Evolutionary conservation across 2,329 filamentous ascomycete genomes (phyloP).

Genomic region (Xylaria sp.): DNA sequence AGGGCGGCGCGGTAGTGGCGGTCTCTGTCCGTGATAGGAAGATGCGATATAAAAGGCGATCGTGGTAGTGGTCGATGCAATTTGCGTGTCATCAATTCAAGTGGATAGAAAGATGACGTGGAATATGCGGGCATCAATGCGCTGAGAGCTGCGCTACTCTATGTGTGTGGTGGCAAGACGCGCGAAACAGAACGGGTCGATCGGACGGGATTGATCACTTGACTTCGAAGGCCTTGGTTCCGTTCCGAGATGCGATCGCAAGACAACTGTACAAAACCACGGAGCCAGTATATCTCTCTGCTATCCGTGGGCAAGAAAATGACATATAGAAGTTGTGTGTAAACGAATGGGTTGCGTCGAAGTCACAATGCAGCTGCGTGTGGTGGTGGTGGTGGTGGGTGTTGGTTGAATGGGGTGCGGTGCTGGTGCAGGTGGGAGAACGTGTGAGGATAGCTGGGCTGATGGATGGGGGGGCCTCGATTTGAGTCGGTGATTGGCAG

Average conservation of each 20-base stretch:
- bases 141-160: slow-evolving; percentile 10
- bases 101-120: slow-evolving; percentile 34
- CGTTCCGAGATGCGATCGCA: background rate
- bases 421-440: slow-evolving; percentile 15
- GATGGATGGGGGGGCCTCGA: slow-evolving; percentile 13
- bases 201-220: slow-evolving; percentile 13
- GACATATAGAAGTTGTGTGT: slow-evolving; percentile 11
- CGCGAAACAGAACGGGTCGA: slow-evolving; percentile 26
- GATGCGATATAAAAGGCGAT: slow-evolving; percentile 17
- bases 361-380: slow-evolving; percentile 30
- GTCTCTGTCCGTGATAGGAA: slow-evolving; percentile 1
- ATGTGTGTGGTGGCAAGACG: slow-evolving; percentile 12
- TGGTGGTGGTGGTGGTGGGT: background rate
- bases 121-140: slow-evolving; percentile 34
- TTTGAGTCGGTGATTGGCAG: slow-evolving; percentile 28
- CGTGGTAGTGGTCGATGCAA: slow-evolving; percentile 27
- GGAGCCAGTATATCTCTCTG: slow-evolving; percentile 1
- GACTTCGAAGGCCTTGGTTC: background rate
- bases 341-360: slow-evolving; percentile 28
- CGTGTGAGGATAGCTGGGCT: slow-evolving; percentile 13
- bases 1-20: slow-evolving; percentile 12
- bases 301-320: background rate
- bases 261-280: background rate
- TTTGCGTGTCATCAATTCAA: slow-evolving; percentile 35
- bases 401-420: slow-evolving; percentile 1